Conservation (phyloP, 495 filamentous ascomycete species). For the Rostrohypoxylon terebratum region DNA sequence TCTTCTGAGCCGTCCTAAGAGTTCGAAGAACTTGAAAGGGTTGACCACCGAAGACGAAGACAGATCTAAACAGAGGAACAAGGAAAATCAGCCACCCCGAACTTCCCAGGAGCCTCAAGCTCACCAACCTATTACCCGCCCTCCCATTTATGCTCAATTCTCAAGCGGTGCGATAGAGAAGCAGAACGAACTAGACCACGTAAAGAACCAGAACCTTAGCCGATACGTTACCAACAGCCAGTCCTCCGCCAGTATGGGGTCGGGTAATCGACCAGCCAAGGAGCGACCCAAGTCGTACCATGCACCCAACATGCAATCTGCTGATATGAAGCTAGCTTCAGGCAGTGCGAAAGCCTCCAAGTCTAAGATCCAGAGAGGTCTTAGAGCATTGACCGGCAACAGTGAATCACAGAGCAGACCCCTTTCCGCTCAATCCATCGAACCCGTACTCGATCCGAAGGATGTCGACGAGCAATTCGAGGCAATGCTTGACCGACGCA, state of each 20-base stretch:
- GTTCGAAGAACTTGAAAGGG: slow-evolving; percentile 65
- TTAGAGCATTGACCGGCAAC: slow-evolving; percentile 57
- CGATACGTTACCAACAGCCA: slow-evolving; percentile 3
- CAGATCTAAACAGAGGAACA: slow-evolving; percentile 68
- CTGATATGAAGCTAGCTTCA: slow-evolving; percentile 52
- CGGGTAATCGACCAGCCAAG: slow-evolving; percentile 30
- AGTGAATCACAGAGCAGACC: slow-evolving; percentile 50
- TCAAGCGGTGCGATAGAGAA: slow-evolving; percentile 53
- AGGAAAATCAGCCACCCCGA: slow-evolving; percentile 75
- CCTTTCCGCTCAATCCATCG: slow-evolving; percentile 45
- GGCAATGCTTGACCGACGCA: slow-evolving; percentile 80
- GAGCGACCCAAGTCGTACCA: slow-evolving; percentile 49
- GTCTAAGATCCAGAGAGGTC: slow-evolving; percentile 47
- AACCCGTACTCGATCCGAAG: slow-evolving; percentile 57
- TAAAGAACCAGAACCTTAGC: slow-evolving; percentile 5
- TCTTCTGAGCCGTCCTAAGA: slow-evolving; percentile 70
- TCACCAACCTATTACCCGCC: slow-evolving; percentile 61
- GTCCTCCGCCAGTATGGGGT: slow-evolving; percentile 24
- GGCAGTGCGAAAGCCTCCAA: slow-evolving; percentile 48
- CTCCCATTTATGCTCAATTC: slow-evolving; percentile 85
- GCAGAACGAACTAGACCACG: slow-evolving; percentile 31
- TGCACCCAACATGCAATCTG: slow-evolving; percentile 49
- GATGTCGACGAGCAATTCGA: slow-evolving; percentile 69
- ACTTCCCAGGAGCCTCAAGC: slow-evolving; percentile 62
- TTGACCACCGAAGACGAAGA: slow-evolving; percentile 53